phyloP scores from a whole-genome alignment of 1,139 yeast genomes.

The Trichomonascaceae sp. region DNA sequence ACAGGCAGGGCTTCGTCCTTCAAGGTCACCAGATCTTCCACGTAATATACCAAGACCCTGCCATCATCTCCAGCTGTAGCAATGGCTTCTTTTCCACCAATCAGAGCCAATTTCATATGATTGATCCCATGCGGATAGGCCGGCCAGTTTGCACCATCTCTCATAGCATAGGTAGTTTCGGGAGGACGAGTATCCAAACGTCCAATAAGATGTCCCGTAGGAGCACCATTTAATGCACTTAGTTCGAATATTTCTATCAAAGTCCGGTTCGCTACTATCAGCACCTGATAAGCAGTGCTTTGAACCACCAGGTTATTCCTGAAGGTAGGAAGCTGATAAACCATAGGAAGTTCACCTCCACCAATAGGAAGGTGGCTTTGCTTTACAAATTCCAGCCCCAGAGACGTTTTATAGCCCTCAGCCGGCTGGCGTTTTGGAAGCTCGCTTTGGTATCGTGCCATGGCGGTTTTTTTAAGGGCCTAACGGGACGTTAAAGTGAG shows the following conservation, averaged over 20 bases:
- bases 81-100: conserved; percentile 33
- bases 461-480: background rate
- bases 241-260: conserved; percentile 17
- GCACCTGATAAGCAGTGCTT: conserved; percentile 15
- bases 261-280: conserved; percentile 21
- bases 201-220: conserved; percentile 13
- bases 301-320: conserved; percentile 24
- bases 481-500: background rate
- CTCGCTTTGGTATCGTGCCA: background rate
- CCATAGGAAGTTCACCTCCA: conserved; percentile 2
- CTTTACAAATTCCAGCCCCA: conserved; percentile 13
- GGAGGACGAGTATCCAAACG: conserved; percentile 19
- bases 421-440: conserved; percentile 17
- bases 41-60: conserved; percentile 41
- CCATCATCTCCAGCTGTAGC: conserved; percentile 56
- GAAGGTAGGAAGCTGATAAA: conserved; percentile 15
- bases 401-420: conserved; percentile 10
- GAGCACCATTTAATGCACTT: conserved; percentile 17
- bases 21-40: conserved; percentile 22
- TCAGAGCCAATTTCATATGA: conserved; percentile 34
- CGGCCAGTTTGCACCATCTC: conserved; percentile 26
- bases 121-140: conserved; percentile 52
- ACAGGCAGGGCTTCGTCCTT: conserved; percentile 2
- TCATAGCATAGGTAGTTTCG: conserved; percentile 17
- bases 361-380: background rate